These are phyloP conservation scores for Scalesia atractyloides DNA, from an alignment of 129 eudicot genomes.

Conservation along the genomic window DNA sequence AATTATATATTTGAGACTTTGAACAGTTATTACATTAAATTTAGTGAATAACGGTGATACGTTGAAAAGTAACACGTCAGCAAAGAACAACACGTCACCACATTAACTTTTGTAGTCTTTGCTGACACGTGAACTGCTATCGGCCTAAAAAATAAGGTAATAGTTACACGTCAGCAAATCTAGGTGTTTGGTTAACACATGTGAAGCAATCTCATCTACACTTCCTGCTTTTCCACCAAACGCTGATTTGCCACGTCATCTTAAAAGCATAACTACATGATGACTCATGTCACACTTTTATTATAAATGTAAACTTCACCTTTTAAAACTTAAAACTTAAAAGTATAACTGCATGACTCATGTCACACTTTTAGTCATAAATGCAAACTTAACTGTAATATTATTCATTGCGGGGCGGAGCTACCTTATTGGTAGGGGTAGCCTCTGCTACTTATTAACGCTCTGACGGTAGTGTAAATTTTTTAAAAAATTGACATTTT, in stretches of 20 bases:
- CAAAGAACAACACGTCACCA: constrained; percentile 26
- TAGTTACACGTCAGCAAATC: constrained; percentile 37
- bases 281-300: constrained; percentile 25
- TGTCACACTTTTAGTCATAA: background rate
- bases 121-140: constrained; percentile 32
- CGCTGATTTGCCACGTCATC: constrained; percentile 37
- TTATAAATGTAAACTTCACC: background rate
- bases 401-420: too few species aligned
- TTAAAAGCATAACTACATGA: constrained; percentile 18
- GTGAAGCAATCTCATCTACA: constrained; percentile 42
- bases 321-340: background rate
- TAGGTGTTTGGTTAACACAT: constrained; percentile 41
- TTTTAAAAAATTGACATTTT: too few species aligned
- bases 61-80: constrained; percentile 20
- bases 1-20: too few species aligned
- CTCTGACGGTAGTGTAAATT: too few species aligned
- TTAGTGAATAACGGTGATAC: background rate
- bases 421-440: too few species aligned
- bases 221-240: constrained; percentile 31
- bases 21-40: too few species aligned
- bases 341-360: constrained; percentile 26
- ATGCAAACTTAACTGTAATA: too few species aligned
- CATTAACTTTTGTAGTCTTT: constrained; percentile 1
- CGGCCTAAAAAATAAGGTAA: background rate
- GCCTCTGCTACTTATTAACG: too few species aligned